Conservation (phyloP, 768 basidiomycete genomes). For the Mycena vulgaris region DNA sequence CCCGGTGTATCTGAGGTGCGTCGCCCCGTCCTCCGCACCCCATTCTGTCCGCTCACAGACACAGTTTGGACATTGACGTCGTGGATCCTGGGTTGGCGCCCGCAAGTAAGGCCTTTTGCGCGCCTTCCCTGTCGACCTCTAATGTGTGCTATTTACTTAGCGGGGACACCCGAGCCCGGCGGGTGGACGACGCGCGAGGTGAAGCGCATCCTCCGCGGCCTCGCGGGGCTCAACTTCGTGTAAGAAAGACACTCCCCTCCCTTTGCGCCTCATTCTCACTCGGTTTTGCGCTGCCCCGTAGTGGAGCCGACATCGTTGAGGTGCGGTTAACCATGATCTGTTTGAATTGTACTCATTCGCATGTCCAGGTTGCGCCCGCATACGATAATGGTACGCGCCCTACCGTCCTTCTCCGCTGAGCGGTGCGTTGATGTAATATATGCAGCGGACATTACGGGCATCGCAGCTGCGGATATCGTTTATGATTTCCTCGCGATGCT, state of each 20-base stretch:
- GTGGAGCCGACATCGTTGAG: conserved; percentile 68
- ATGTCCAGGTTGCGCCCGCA: conserved; percentile 67
- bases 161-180: conserved; percentile 40
- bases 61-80: conserved; percentile 73
- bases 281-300: conserved; percentile 37
- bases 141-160: conserved; percentile 13
- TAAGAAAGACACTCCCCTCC: conserved; percentile 45
- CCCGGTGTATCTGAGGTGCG: conserved; percentile 75
- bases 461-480: conserved; percentile 59
- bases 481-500: conserved; percentile 62
- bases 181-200: conserved; percentile 76
- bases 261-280: not conserved
- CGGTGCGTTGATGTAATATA: not conserved
- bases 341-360: no score
- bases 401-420: not conserved
- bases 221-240: conserved; percentile 75
- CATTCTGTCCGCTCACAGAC: not conserved
- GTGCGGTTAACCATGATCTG: no score
- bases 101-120: conserved; percentile 58
- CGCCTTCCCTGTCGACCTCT: not conserved
- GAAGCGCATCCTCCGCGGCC: conserved; percentile 73
- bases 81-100: conserved; percentile 76
- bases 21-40: not conserved
- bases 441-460: conserved; percentile 54
- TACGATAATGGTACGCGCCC: conserved; percentile 62